These are phyloP conservation scores for Xanthoparmelia taractica DNA, from an alignment of 495 filamentous ascomycete species.

Conservation along the genomic window DNA sequence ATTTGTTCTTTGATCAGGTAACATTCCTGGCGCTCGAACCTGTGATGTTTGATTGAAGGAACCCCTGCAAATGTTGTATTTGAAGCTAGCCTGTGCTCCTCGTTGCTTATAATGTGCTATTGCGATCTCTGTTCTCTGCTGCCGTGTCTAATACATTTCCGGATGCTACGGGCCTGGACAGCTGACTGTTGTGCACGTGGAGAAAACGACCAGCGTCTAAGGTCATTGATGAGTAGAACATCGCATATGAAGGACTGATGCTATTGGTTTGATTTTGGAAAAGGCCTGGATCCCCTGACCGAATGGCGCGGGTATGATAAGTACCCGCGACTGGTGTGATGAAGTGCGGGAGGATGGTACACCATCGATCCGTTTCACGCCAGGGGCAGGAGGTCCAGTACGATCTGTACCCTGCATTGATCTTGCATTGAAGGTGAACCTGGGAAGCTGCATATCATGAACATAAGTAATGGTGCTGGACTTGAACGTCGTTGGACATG, in stretches of 20 bases:
- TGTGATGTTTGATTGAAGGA: background rate
- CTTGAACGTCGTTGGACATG: background rate
- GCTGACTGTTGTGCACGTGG: background rate
- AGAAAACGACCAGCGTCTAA: no score
- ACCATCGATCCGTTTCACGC: background rate
- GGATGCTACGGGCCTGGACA: background rate
- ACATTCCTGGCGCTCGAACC: background rate
- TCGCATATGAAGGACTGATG: background rate
- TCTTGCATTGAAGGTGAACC: background rate
- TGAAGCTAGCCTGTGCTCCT: background rate
- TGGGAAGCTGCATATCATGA: background rate
- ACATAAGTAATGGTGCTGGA: background rate
- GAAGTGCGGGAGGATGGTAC: background rate
- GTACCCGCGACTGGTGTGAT: background rate
- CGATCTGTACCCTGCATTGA: no score
- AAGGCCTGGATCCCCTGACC: background rate
- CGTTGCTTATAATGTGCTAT: background rate
- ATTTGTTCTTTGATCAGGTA: background rate
- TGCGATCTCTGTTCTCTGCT: background rate
- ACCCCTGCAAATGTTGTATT: background rate
- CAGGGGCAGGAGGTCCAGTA: no score
- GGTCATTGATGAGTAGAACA: background rate
- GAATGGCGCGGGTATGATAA: background rate
- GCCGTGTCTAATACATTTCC: background rate
- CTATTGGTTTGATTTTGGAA: background rate